Percentiles rank a stretch among this genome's conserved stretches.
Conservation (phyloP, 2,329 filamentous ascomycete genomes). For the Clarireedia hainanense region DNA sequence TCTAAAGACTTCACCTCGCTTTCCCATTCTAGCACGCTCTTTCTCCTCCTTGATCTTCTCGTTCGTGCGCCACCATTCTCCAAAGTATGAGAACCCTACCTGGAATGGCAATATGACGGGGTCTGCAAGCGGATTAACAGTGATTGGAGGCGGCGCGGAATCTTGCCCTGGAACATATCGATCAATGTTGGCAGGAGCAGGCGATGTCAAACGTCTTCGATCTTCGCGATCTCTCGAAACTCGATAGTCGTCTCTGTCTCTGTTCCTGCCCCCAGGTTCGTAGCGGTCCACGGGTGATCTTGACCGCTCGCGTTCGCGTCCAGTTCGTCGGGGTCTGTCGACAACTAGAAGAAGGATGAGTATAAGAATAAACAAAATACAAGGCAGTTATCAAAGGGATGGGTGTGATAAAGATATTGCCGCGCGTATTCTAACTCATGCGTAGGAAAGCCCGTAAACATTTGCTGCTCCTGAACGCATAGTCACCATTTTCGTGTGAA, state of each 20-base stretch:
- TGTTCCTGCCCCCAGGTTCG: conserved; percentile 54
- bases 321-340: conserved; percentile 42
- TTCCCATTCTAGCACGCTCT: conserved; percentile 62
- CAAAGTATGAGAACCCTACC: conserved; percentile 78
- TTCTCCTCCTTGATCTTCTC: conserved; percentile 77
- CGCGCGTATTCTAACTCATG: too few species aligned
- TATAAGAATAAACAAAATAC: conserved; percentile 19
- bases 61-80: conserved; percentile 79
- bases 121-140: conserved; percentile 61
- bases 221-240: conserved; percentile 48
- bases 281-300: conserved; percentile 66
- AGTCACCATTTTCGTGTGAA: background rate
- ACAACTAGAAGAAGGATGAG: conserved; percentile 34
- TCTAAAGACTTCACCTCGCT: conserved; percentile 55
- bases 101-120: conserved; percentile 68
- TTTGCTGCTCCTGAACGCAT: too few species aligned
- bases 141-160: conserved; percentile 37
- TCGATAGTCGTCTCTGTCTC: conserved; percentile 57
- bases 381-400: background rate
- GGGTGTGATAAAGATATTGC: background rate
- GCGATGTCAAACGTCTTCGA: conserved; percentile 47
- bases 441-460: too few species aligned
- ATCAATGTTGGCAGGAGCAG: conserved; percentile 64
- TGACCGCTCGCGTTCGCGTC: conserved; percentile 60
- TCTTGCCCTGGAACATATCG: conserved; percentile 76